Evolutionary conservation across 129 eudicot genomes (phyloP).

Genomic region (Flaveria trinervia): DNA sequence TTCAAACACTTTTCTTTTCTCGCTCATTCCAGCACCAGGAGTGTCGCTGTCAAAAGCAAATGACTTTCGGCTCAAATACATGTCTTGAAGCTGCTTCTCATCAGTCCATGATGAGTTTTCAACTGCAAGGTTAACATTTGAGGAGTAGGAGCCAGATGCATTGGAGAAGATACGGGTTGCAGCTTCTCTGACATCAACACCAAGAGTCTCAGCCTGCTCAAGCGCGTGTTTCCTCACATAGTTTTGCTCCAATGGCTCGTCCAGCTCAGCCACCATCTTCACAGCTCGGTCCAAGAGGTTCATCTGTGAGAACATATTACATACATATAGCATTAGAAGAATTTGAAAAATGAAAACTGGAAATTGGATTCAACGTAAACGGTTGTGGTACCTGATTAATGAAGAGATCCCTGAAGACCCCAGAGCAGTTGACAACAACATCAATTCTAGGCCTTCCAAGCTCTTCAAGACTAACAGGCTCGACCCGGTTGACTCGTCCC

Average conservation of each 20-base stretch:
- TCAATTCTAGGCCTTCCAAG: conserved; percentile 99
- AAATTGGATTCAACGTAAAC: conserved; percentile 7
- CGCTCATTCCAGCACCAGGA: conserved; percentile 93
- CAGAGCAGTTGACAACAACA: conserved; percentile 98
- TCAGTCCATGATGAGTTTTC: conserved; percentile 98
- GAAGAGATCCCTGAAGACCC: conserved; percentile 97
- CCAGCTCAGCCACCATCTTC: conserved; percentile 99
- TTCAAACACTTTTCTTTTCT: conserved; percentile 85
- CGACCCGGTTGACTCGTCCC: conserved; percentile 92
- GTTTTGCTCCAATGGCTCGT: conserved; percentile 85
- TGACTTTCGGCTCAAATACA: conserved; percentile 95
- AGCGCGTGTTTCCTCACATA: conserved; percentile 91
- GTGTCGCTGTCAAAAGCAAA: conserved; percentile 93
- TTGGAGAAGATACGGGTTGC: conserved; percentile 92
- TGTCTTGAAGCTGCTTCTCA: conserved; percentile 98
- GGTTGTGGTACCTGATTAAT: conserved; percentile 72
- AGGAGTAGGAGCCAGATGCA: conserved; percentile 97
- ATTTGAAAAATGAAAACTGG: no score
- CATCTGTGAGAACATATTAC: conserved; percentile 53
- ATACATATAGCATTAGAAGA: conserved; percentile 5
- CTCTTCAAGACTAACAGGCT: conserved; percentile 88
- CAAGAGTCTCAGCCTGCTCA: conserved; percentile 83
- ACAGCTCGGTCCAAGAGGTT: conserved; percentile 93
- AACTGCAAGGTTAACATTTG: conserved; percentile 94
- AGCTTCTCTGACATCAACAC: conserved; percentile 85